Evolutionary conservation across 208 protist species (phyloP), one percentile per base, ranked within the genome.

Genomic region (Strigomonas culicis): DNA sequence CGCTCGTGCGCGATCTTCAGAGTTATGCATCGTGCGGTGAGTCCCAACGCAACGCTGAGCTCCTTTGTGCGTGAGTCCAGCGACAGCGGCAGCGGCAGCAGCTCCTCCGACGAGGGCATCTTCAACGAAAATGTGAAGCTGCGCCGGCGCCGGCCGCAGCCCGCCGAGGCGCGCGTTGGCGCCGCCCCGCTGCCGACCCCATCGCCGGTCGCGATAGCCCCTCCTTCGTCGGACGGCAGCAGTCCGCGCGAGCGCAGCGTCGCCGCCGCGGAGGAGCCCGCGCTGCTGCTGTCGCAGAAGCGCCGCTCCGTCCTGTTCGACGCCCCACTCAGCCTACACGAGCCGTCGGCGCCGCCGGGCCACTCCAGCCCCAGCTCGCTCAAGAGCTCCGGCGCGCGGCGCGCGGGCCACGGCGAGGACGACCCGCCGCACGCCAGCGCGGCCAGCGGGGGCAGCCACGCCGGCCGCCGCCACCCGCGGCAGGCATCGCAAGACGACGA

Each of bases 51-150:
- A 59, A n/a, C n/a, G n/a, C n/a, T n/a, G n/a, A n/a, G n/a, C n/a
- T n/a, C n/a, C n/a, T n/a, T n/a, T n/a, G n/a, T n/a, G n/a, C n/a
- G n/a, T n/a, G n/a, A n/a, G n/a, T n/a, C 15, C 13, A 57, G 46
- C 59, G 27, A 19, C 31, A 57, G 25, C 44, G 36, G 41, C 51
- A 66, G 53, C 27, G 46, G 19, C 34, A 44, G 52, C 21, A 75
- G 63, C 49, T 65, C 58, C 64, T 70, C 63, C 47, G 63, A 75
- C 47, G 70, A 70, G 24, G 52, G 30, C 43, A 66, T 75, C 32
- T 75, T 75, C 59, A 75, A 64, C 7, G 47, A 61, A 13, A 63
- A 19, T 13, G 64, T 75, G 6, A 55, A 63, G 28, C 30, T 75
- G 34, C 34, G 8, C 8, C 39, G 10, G 10, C 15, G 39, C 1